Evolutionary conservation across 306 rosid species (phyloP).

Genomic region (Inga laurina): DNA sequence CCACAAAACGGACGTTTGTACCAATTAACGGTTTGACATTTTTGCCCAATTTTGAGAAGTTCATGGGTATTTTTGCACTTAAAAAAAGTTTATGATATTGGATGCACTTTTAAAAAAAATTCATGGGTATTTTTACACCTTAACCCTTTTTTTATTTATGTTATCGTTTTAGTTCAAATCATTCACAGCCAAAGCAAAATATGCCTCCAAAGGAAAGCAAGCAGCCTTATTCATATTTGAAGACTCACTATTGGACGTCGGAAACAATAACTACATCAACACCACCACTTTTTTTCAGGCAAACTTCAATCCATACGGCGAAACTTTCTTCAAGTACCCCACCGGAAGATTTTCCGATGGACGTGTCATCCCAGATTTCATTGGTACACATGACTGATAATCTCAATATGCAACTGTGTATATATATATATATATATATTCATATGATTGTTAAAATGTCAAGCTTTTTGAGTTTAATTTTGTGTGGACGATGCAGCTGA

Average conservation of each 20-base stretch:
- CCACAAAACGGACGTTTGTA: too few relatives aligned
- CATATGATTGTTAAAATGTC: background rate
- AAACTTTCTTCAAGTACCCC: constrained; percentile 44
- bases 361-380: constrained; percentile 42
- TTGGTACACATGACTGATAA: background rate
- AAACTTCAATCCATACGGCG: constrained; percentile 42
- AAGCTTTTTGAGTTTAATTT: background rate
- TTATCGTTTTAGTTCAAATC: too few relatives aligned
- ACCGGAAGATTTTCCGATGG: constrained; percentile 52
- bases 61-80: too few relatives aligned
- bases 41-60: too few relatives aligned
- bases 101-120: too few relatives aligned
- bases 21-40: too few relatives aligned
- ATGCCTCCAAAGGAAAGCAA: too few relatives aligned
- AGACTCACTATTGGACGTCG: constrained; percentile 53
- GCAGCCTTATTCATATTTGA: constrained; percentile 50
- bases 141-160: too few relatives aligned
- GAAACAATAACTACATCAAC: constrained; percentile 57
- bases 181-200: too few relatives aligned
- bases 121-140: too few relatives aligned
- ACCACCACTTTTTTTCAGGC: constrained; percentile 22
- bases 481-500: constrained; percentile 30
- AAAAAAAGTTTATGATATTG: too few relatives aligned
- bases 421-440: too few relatives aligned
- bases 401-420: background rate